Conservation (phyloP, 1,139 yeast genomes). For the Magnusiomyces paraingens region DNA sequence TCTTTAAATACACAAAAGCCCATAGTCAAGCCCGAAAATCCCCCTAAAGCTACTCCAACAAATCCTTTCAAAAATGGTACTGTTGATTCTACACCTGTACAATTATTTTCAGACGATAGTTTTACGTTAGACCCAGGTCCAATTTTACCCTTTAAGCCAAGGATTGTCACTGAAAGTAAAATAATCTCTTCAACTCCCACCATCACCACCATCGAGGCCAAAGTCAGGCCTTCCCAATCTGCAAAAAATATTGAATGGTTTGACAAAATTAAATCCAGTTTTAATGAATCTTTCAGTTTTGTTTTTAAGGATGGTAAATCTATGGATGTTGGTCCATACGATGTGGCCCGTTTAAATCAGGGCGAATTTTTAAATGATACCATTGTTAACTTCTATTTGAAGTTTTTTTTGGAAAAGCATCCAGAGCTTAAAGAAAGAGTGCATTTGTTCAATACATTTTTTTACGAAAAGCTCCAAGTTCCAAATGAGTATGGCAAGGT, state of each 20-base stretch:
- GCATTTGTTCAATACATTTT: conserved; percentile 76
- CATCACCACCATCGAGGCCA: neutral
- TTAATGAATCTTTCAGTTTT: conserved; percentile 21
- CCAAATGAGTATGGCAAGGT: conserved; percentile 22
- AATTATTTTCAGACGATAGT: neutral
- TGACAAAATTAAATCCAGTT: conserved; percentile 1
- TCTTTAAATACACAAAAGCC: too few relatives aligned
- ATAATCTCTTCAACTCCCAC: neutral
- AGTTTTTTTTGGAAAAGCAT: conserved; percentile 19
- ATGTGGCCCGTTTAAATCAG: conserved; percentile 32
- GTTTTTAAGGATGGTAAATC: conserved; percentile 28
- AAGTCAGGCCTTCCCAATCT: neutral
- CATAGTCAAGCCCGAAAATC: too few relatives aligned
- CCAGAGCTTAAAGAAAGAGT: conserved; percentile 33
- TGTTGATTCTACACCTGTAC: too few relatives aligned
- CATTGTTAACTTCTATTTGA: conserved; percentile 37
- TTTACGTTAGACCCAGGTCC: neutral
- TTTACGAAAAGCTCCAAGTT: conserved; percentile 56
- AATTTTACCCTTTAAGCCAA: neutral
- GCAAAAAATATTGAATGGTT: neutral
- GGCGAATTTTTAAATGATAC: conserved; percentile 39
- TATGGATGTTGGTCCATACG: conserved; percentile 28
- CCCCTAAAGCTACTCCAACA: too few relatives aligned
- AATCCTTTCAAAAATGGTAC: too few relatives aligned
- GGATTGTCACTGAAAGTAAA: neutral